Evolutionary conservation across 2,329 filamentous ascomycete genomes (phyloP).

Genomic region (Bipolaris cookei): DNA sequence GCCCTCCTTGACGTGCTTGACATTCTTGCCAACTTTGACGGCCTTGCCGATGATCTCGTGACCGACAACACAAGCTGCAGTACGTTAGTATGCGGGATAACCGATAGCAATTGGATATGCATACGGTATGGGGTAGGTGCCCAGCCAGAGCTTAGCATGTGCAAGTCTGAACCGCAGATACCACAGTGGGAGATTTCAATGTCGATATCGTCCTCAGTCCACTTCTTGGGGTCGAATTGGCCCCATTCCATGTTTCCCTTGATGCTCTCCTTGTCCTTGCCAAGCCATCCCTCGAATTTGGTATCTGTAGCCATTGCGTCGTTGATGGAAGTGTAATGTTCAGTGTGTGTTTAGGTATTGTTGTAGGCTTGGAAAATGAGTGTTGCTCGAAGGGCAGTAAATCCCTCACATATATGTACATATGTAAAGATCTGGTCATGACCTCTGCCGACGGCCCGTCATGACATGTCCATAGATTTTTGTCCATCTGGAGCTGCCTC

Average conservation of each 20-base stretch:
- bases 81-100: slow-evolving; percentile 21
- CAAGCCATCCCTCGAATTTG: slow-evolving; percentile 63
- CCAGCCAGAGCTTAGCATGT: slow-evolving; percentile 51
- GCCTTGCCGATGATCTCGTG: slow-evolving; percentile 52
- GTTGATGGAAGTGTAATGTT: background rate
- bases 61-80: slow-evolving; percentile 52
- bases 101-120: background rate
- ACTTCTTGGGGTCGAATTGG: slow-evolving; percentile 52
- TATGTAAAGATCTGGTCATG: slow-evolving; percentile 3
- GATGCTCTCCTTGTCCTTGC: slow-evolving; percentile 55
- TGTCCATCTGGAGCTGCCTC: slow-evolving; percentile 2
- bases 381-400: background rate
- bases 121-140: slow-evolving; percentile 32
- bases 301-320: slow-evolving; percentile 27
- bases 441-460: slow-evolving; percentile 6
- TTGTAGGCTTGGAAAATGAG: background rate
- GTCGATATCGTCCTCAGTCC: slow-evolving; percentile 70
- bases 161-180: slow-evolving; percentile 46
- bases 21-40: slow-evolving; percentile 52
- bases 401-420: slow-evolving; percentile 8
- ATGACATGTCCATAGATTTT: slow-evolving; percentile 13
- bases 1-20: slow-evolving; percentile 63
- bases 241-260: slow-evolving; percentile 64
- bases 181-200: slow-evolving; percentile 51
- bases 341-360: background rate